Evolutionary conservation across 2,329 filamentous ascomycete species (phyloP), one percentile per base, ranked within the genome.

Genomic region (Rutstroemia sp.): DNA sequence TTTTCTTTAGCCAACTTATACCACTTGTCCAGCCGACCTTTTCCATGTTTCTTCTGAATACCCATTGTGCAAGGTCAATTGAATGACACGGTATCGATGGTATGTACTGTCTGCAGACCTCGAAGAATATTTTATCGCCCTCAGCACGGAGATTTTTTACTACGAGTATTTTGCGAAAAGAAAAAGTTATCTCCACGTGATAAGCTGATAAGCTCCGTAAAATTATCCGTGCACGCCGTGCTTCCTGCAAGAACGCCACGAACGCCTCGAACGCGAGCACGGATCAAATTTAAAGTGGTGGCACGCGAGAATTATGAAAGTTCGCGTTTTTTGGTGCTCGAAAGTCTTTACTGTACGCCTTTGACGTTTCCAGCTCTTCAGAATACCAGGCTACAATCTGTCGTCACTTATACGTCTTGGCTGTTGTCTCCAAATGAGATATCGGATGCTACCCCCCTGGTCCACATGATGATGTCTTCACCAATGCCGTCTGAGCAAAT

Each of bases 1-100:
- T 96, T 97, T 73, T 99, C 94, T 74, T 99, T 99, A 60, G 94
- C 94, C 68, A 97, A 85, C 71, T 92, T 92, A 76, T 97, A 99
- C 90, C 92, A 97, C 75, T 97, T 96, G 75, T 99, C 94, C 69
- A 96, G 80, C 82, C 92, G 92, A 74, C 92, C 92, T 78, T 97
- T 97, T 76, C 91, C 92, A 77, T 96, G 88, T 81, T 97, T 97
- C 81, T 97, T 96, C 71, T 97, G 90, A 69, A 97, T 92, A 69
- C 90, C 92, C 94, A 97, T 97, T 57, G 63, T 62, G 51, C 54
- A 60, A 49, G 47, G 52, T 48, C 44, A 34, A 34, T 42, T 52
- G 18, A 49, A 39, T 27, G 38, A 51, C 16, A 25, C 10, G 18
- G 9, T 47, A 7, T 47, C 12, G 44, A 27, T 34, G 30, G 9